phyloP scores from a whole-genome alignment of 129 eudicot species.

The Ambrosia trifida region DNA sequence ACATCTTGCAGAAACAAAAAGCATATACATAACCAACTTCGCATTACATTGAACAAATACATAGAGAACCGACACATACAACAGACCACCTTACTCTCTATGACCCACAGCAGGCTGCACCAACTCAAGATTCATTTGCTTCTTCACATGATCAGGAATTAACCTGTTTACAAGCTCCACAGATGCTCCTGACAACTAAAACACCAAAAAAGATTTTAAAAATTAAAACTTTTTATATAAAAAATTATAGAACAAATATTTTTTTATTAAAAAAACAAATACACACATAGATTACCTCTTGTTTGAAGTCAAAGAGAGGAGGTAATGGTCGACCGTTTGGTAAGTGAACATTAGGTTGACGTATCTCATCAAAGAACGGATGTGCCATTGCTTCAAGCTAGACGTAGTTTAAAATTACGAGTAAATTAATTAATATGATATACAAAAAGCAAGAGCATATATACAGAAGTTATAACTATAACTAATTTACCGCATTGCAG shows the following conservation, averaged over 20 bases:
- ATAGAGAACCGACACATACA: constrained; percentile 6
- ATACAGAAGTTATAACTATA: neutral
- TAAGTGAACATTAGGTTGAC: constrained; percentile 81
- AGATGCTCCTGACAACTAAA: constrained; percentile 72
- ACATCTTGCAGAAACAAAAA: constrained; percentile 24
- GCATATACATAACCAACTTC: constrained; percentile 33
- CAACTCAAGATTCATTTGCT: constrained; percentile 67
- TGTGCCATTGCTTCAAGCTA: constrained; percentile 93
- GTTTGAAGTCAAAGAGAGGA: constrained; percentile 87
- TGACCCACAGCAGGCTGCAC: constrained; percentile 52
- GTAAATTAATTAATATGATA: neutral
- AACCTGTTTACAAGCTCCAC: constrained; percentile 72
- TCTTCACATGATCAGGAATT: constrained; percentile 78
- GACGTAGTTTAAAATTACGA: neutral
- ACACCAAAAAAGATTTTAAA: neutral
- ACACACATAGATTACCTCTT: constrained; percentile 51
- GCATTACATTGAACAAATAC: constrained; percentile 4
- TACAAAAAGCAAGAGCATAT: neutral
- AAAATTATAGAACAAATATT: neutral
- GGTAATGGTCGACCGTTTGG: constrained; percentile 93
- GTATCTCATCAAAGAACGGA: constrained; percentile 92
- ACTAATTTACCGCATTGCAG: constrained; percentile 80
- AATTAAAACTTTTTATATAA: neutral
- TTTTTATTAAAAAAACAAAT: neutral
- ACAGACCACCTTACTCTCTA: constrained; percentile 17